These are phyloP conservation scores for Xylariaceae sp. DNA, from an alignment of 2,329 filamentous ascomycete species.

Conservation along the genomic window DNA sequence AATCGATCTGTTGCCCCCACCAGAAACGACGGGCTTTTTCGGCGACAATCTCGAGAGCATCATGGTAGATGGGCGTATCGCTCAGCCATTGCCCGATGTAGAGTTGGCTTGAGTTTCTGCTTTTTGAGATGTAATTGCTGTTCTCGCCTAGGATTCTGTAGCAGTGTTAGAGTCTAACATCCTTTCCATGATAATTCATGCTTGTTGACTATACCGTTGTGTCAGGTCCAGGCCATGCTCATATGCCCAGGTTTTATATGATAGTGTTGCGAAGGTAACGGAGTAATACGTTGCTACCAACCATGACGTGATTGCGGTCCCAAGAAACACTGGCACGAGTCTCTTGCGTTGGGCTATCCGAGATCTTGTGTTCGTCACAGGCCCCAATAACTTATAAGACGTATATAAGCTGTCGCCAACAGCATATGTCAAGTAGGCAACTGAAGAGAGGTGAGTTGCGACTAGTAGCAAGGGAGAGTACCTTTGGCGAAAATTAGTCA, in stretches of 20 bases:
- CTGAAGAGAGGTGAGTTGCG: slow-evolving; percentile 38
- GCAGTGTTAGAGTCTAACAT: slow-evolving; percentile 16
- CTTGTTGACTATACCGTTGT: slow-evolving; percentile 36
- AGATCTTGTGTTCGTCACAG: slow-evolving; percentile 46
- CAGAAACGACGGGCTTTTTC: slow-evolving; percentile 63
- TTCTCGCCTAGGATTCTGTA: slow-evolving; percentile 33
- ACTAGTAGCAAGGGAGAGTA: slow-evolving; percentile 43
- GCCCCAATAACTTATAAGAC: slow-evolving; percentile 45
- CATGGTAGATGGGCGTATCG: slow-evolving; percentile 58
- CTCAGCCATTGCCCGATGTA: slow-evolving; percentile 59
- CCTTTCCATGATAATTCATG: not conserved
- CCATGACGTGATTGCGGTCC: slow-evolving; percentile 42
- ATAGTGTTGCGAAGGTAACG: slow-evolving; percentile 42
- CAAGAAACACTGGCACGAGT: slow-evolving; percentile 44
- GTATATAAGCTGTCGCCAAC: slow-evolving; percentile 45
- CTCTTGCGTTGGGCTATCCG: slow-evolving; percentile 44
- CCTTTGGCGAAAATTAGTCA: slow-evolving; percentile 34
- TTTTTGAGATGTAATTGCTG: slow-evolving; percentile 10
- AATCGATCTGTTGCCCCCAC: slow-evolving; percentile 68
- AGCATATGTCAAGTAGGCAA: slow-evolving; percentile 43
- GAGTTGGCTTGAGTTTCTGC: slow-evolving; percentile 41
- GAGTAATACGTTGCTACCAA: slow-evolving; percentile 41
- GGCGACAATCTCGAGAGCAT: slow-evolving; percentile 61
- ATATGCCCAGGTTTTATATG: slow-evolving; percentile 49
- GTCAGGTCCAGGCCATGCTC: slow-evolving; percentile 44